Evolutionary conservation across 345 rosid genomes (phyloP).

Genomic region (Lepidium sativum): DNA sequence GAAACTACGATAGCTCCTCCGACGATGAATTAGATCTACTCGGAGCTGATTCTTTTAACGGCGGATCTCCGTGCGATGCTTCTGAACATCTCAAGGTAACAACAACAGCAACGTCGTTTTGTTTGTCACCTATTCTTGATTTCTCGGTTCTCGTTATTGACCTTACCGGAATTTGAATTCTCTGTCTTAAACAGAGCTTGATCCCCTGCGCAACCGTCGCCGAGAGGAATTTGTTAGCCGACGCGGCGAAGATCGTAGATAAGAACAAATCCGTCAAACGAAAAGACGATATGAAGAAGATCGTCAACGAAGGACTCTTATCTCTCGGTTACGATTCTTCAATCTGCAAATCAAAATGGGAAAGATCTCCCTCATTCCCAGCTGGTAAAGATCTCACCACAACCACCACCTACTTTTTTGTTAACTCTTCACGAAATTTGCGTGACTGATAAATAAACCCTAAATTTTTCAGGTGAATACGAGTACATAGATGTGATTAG

Average conservation of each 20-base stretch:
- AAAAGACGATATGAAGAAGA: constrained; percentile 65
- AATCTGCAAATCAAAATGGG: constrained; percentile 96
- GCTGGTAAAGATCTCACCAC: constrained; percentile 41
- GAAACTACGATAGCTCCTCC: constrained; percentile 62
- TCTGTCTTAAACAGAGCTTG: constrained; percentile 44
- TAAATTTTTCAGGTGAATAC: constrained; percentile 53
- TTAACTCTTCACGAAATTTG: background rate
- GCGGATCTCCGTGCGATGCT: constrained; percentile 43
- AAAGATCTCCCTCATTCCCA: constrained; percentile 55
- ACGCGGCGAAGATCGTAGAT: constrained; percentile 70
- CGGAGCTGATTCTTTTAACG: constrained; percentile 26
- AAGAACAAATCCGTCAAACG: constrained; percentile 60
- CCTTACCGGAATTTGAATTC: background rate
- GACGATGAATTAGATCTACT: constrained; percentile 73
- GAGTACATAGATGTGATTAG: constrained; percentile 81
- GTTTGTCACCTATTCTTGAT: background rate
- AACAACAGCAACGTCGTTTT: background rate
- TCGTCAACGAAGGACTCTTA: constrained; percentile 49
- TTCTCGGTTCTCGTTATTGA: background rate
- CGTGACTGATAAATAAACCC: background rate
- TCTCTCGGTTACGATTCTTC: constrained; percentile 64
- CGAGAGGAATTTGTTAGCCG: constrained; percentile 77
- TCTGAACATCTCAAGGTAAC: constrained; percentile 69
- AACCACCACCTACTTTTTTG: background rate
- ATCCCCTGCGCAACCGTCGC: constrained; percentile 55